Base-by-base conservation (phyloP, 129 eudicot species). In the Mikania micrantha region DNA sequence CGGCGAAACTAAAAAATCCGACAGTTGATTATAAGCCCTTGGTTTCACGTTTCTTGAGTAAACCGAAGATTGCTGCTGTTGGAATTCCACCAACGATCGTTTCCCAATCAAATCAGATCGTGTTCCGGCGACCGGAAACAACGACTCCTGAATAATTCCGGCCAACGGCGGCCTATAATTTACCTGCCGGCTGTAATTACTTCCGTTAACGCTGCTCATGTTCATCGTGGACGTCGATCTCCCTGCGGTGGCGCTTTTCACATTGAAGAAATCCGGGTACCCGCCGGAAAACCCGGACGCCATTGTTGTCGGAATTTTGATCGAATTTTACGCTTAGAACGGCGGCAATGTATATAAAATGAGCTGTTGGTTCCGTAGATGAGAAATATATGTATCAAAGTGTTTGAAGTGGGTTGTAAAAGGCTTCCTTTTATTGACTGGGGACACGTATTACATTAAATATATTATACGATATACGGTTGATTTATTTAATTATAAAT, bases 31-130 rank as follows among this genome's bases (percentile, higher is more conserved):
- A 49, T 66, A 73, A 4, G 70, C 65, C 56, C 88, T 77, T 4
- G 76, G 88, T 64, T 83, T 89, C 29, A 89, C 86, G 79, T 85
- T 77, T 36, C 96, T 57, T 32, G 74, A 39, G 70, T 79, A 77
- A 60, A 67, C 38, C 4, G 87, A 40, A 67, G 78, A 49, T 20
- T 76, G 84, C 3, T 82, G 82, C 9, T 67, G 84, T 41, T 91
- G 97, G 40, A 72, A 78, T 38, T 91, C 98, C 0, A 86, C 78
- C 10, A 88, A 78, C 0, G 98, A 80, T 32, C 98, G 75, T 69
- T 91, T 91, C 2, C 95, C 93, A 70, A 77, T 74, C 45, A 82
- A 80, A 38, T 82, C 84, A 16, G 91, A 75, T 32, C 95, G 72
- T 59, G 83, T 69, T 78, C 63, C 80, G 74, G 19, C 8, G 21